phyloP scores from a whole-genome alignment of 495 filamentous ascomycete genomes.

The Trichoderma gamsii region DNA sequence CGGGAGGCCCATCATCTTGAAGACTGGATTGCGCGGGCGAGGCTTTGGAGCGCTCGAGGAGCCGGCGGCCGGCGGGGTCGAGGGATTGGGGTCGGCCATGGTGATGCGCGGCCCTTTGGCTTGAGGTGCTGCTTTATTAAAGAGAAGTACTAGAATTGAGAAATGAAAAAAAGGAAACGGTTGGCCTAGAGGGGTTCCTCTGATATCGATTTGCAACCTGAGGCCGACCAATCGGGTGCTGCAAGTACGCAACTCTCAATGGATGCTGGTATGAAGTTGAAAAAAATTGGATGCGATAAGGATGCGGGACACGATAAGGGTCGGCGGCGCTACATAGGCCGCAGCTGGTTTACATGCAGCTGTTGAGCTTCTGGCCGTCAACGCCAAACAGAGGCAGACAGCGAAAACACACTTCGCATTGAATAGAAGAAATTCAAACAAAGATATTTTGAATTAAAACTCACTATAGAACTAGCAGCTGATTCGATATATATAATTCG shows the following conservation, averaged over 20 bases:
- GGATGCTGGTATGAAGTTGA: neutral
- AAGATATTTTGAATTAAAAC: no score
- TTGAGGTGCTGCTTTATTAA: neutral
- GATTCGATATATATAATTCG: no score
- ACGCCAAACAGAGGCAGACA: no score
- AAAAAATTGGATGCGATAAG: conserved; percentile 14
- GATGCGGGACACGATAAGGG: conserved; percentile 13
- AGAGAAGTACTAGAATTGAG: neutral
- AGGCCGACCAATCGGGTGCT: neutral
- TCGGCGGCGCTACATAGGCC: neutral
- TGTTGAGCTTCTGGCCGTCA: neutral
- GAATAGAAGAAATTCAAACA: no score
- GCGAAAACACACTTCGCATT: no score
- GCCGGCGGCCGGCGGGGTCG: neutral
- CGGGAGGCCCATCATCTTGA: conserved; percentile 77
- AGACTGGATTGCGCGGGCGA: conserved; percentile 57
- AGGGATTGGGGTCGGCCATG: conserved; percentile 14
- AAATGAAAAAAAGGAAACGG: neutral
- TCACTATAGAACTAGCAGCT: no score
- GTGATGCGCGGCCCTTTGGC: neutral
- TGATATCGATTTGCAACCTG: neutral
- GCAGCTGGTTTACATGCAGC: neutral
- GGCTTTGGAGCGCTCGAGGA: conserved; percentile 30
- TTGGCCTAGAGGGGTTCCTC: neutral
- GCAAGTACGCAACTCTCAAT: neutral